A percentile compares a stretch with the other conserved stretches of the same genome.
phyloP scores from a whole-genome alignment of 495 filamentous ascomycete species.

The Podospora comata region DNA sequence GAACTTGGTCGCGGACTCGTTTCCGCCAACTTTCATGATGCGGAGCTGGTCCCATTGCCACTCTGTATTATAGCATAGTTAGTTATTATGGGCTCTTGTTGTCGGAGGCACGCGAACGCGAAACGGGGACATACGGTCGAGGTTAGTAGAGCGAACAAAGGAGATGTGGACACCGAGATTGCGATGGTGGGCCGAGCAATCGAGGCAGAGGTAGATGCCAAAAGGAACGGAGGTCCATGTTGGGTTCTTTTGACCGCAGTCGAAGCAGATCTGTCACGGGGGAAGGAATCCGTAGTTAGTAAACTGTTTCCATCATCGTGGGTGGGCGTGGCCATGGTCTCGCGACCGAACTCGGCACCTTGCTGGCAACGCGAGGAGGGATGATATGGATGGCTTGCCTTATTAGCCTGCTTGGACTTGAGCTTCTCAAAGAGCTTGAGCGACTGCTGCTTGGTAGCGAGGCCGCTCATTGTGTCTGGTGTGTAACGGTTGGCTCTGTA shows the following conservation, averaged over 20 bases:
- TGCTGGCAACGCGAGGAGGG: background rate
- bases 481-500: constrained; percentile 3
- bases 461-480: constrained; percentile 62
- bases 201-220: constrained; percentile 95
- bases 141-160: constrained; percentile 95
- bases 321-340: background rate
- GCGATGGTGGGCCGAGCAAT: constrained; percentile 90
- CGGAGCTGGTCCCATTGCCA: constrained; percentile 99
- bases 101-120: background rate
- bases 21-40: constrained; percentile 97
- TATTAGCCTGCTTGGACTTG: constrained; percentile 89
- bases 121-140: constrained; percentile 72
- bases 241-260: constrained; percentile 93
- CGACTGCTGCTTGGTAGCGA: constrained; percentile 89
- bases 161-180: constrained; percentile 94
- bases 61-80: constrained; percentile 53
- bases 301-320: background rate
- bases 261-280: constrained; percentile 80
- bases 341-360: background rate
- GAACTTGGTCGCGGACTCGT: constrained; percentile 96
- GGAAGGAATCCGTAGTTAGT: constrained; percentile 7
- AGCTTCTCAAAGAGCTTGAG: constrained; percentile 98
- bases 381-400: constrained; percentile 53
- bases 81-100: background rate
- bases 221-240: constrained; percentile 98